Percentiles rank a stretch among this genome's conserved stretches.
These are phyloP conservation scores for Poronia punctata DNA, from an alignment of 495 filamentous ascomycete species.

Conservation along the genomic window DNA sequence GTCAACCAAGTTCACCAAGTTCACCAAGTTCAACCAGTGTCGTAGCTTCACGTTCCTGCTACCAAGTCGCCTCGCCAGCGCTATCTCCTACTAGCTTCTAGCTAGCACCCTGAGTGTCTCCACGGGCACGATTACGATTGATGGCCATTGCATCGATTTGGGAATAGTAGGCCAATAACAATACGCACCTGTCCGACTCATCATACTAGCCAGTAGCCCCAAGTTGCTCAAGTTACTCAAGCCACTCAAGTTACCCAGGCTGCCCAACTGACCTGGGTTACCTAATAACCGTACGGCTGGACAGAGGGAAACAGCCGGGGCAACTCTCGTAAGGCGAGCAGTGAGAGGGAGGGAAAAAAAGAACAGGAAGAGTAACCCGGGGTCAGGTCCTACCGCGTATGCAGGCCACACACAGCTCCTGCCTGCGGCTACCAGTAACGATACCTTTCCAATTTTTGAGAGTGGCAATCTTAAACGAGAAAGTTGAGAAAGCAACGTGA, in stretches of 20 bases:
- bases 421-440: conserved; percentile 4
- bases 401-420: conserved; percentile 2
- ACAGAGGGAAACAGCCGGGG: not conserved
- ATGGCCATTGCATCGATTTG: conserved; percentile 3
- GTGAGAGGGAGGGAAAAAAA: not conserved
- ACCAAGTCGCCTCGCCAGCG: no score
- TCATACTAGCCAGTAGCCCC: conserved; percentile 11
- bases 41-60: no score
- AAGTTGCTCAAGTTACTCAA: conserved; percentile 5
- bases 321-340: not conserved
- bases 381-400: not conserved
- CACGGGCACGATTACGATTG: conserved; percentile 7
- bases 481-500: conserved; percentile 16
- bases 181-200: conserved; percentile 22
- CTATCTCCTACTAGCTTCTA: conserved; percentile 11
- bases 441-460: conserved; percentile 8
- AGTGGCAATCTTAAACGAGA: conserved; percentile 12
- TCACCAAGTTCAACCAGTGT: no score
- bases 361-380: conserved; percentile 5
- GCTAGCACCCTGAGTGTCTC: conserved; percentile 9
- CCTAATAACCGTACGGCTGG: no score
- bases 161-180: conserved; percentile 13
- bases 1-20: no score
- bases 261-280: no score
- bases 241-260: no score